Evolutionary conservation across 2,329 filamentous ascomycete genomes (phyloP).

Genomic region (Fusarium liriodendri): DNA sequence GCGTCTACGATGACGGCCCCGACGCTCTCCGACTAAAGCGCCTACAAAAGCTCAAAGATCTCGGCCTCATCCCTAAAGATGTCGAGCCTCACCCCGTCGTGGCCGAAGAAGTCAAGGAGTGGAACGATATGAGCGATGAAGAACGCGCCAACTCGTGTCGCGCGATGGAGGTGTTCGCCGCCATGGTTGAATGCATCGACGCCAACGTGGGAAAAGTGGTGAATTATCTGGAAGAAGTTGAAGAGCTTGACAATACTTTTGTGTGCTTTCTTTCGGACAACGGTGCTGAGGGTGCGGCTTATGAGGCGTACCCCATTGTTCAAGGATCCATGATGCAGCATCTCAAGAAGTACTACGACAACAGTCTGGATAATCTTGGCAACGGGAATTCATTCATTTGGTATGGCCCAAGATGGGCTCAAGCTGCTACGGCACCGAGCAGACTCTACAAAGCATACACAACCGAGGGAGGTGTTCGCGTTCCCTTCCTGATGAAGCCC

Average conservation of each 20-base stretch:
- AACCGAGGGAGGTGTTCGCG: constrained; percentile 62
- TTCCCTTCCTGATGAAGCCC: constrained; percentile 59
- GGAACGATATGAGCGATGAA: constrained; percentile 11
- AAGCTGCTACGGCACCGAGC: constrained; percentile 53
- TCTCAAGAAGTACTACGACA: constrained; percentile 30
- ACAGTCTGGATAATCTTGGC: constrained; percentile 27
- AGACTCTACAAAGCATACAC: constrained; percentile 55
- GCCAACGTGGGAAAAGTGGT: constrained; percentile 63
- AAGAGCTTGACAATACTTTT: constrained; percentile 72
- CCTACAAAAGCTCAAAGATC: constrained; percentile 56
- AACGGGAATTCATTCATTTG: constrained; percentile 29
- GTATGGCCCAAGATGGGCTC: constrained; percentile 34
- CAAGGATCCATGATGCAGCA: constrained; percentile 39
- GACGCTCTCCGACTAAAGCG: constrained; percentile 59
- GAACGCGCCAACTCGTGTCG: constrained; percentile 32
- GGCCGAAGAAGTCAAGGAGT: constrained; percentile 18
- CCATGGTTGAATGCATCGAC: constrained; percentile 68
- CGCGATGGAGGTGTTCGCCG: constrained; percentile 62
- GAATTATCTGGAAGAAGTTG: constrained; percentile 58
- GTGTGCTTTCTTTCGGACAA: constrained; percentile 73
- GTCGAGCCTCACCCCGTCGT: constrained; percentile 33
- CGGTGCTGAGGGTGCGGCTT: constrained; percentile 68
- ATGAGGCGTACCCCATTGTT: constrained; percentile 26
- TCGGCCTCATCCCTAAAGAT: constrained; percentile 51
- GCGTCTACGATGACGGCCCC: constrained; percentile 70